Evolutionary conservation across 345 rosid genomes (phyloP), one percentile per base, ranked within the genome.

Genomic region (Citropsis articulata): DNA sequence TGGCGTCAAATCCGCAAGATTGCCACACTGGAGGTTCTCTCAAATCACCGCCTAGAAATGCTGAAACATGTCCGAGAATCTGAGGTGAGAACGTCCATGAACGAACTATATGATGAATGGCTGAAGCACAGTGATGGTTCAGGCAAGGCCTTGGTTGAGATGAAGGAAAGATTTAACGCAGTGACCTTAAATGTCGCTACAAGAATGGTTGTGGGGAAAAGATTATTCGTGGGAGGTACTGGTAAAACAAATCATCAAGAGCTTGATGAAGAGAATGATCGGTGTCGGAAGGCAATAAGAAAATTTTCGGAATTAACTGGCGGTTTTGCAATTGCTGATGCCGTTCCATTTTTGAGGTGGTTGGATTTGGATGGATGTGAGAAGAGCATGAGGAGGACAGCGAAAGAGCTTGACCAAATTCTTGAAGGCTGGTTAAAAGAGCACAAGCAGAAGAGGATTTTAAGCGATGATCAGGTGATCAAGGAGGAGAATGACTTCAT

Each of bases 1-100:
- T 85, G 87, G 84, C 84, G 86, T 3, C 80, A 82, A 4, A 24
- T 77, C 30, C 85, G 87, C 13, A 87, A 87, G 82, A 68, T 85
- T 12, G 68, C 79, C 19, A 76, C 75, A 2, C 68, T 78, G 0
- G 79, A 85, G 60, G 81, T 85, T 30, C 85, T 87, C 59, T 83
- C 88, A 6, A 76, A 63, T 77, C 83, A 75, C 56, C 79, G 85
- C 55, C 55, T 88, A 1, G 81, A 85, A 66, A 76, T 48, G 66
- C 63, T 88, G 45, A 88, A 65, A 56, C 71, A 70, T 35, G 50
- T 73, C n/a, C 77, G 82, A 1, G 81, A 80, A 50, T 81, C 80
- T 1, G 89, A 84, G 64, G 77, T 83, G 30, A 69, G 62, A 9
- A 35, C 59, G 5, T 55, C 74, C 6, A 4, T 79, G 3, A 76